Percentiles rank a stretch among this genome's conserved stretches.
Evolutionary conservation across 2,329 filamentous ascomycete species (phyloP).

Genomic region (Apiospora pterosperma): DNA sequence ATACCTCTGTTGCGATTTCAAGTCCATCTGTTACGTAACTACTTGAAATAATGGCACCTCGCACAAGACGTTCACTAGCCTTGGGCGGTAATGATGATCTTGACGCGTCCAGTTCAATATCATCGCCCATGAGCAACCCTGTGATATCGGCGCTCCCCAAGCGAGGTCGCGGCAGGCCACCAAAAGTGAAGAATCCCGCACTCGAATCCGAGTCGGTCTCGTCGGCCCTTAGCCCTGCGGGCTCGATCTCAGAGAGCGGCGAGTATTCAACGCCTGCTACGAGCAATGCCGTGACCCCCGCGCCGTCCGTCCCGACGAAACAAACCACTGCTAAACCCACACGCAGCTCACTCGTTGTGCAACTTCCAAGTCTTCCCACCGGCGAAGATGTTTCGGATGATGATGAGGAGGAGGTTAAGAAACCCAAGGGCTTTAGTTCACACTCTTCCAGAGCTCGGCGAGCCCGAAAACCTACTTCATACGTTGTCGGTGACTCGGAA

Average conservation of each 20-base stretch:
- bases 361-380: slow-evolving; percentile 23
- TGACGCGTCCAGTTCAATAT: too few species aligned
- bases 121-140: too few species aligned
- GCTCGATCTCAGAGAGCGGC: slow-evolving; percentile 25
- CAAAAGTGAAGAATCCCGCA: slow-evolving; percentile 17
- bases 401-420: slow-evolving; percentile 41
- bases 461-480: slow-evolving; percentile 19
- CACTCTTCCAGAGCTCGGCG: slow-evolving; percentile 13
- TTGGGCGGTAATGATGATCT: neutral
- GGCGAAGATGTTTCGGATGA: slow-evolving; percentile 12
- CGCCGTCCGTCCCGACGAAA: slow-evolving; percentile 20
- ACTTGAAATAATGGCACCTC: slow-evolving; percentile 19
- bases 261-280: slow-evolving; percentile 42
- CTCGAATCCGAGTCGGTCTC: slow-evolving; percentile 29
- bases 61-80: slow-evolving; percentile 16
- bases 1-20: neutral
- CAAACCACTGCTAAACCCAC: slow-evolving; percentile 12
- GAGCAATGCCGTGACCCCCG: slow-evolving; percentile 38
- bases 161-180: slow-evolving; percentile 22
- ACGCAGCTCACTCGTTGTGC: slow-evolving; percentile 25
- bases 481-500: slow-evolving; percentile 25
- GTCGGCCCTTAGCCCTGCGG: slow-evolving; percentile 29
- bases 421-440: slow-evolving; percentile 16
- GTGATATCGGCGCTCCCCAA: neutral
- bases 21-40: neutral